Evolutionary conservation across 768 basidiomycete genomes (phyloP).

Genomic region (Termitomyces titanicus): DNA sequence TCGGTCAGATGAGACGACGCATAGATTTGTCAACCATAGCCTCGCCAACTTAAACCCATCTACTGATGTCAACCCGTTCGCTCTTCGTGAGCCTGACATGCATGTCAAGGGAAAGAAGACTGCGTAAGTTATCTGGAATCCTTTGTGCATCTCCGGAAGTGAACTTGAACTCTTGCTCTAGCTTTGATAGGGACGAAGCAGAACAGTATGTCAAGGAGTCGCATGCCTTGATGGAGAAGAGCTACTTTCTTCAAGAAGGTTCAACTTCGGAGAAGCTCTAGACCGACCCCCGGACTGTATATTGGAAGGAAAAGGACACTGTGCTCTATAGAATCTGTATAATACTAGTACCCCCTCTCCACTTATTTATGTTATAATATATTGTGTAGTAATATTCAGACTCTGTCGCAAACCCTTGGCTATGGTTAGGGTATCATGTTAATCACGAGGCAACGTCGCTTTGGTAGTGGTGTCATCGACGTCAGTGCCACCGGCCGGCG

Average conservation of each 20-base stretch:
- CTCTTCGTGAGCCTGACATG: slow-evolving; percentile 87
- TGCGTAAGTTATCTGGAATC: slow-evolving; percentile 46
- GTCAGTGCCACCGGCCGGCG: too few species aligned
- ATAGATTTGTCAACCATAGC: slow-evolving; percentile 95
- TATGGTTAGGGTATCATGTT: slow-evolving; percentile 1
- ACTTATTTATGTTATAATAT: too few species aligned
- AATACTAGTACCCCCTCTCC: not conserved
- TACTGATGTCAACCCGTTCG: slow-evolving; percentile 87
- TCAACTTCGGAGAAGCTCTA: slow-evolving; percentile 4
- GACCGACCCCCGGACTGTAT: not conserved
- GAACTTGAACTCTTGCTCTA: slow-evolving; percentile 23
- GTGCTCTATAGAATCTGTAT: not conserved
- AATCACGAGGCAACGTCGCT: not conserved
- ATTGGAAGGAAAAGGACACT: not conserved
- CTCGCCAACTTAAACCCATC: slow-evolving; percentile 78
- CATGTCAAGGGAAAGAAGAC: slow-evolving; percentile 71
- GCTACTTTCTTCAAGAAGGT: slow-evolving; percentile 1
- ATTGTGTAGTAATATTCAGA: too few species aligned
- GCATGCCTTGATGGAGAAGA: slow-evolving; percentile 45
- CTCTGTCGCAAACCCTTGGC: not conserved
- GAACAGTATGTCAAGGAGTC: slow-evolving; percentile 63
- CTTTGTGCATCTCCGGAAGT: not conserved
- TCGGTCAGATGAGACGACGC: slow-evolving; percentile 89
- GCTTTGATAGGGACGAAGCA: slow-evolving; percentile 67
- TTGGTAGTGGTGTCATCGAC: slow-evolving; percentile 8